Base-by-base conservation (phyloP, 2,329 filamentous ascomycete species). In the Fusarium robinianum region DNA sequence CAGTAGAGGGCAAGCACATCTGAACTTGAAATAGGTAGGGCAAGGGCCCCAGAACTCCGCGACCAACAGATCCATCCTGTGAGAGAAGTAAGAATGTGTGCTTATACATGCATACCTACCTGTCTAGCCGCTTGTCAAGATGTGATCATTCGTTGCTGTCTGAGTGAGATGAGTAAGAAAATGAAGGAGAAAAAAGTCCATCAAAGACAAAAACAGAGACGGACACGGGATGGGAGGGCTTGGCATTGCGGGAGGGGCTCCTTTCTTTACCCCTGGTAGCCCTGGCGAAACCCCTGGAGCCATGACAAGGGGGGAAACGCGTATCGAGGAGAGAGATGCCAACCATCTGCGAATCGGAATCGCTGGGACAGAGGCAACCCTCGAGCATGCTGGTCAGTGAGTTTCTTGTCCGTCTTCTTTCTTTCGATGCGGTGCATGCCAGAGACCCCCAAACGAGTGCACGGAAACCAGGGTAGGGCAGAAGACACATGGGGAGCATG, bases 61-160 rank as follows among this genome's bases (percentile, higher is more conserved):
- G 48, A 55, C 55, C 52, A n/a, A n/a, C n/a, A n/a, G 52, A 55
- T 55, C 51, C 53, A 9, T 22, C n/a, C 9, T 5, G n/a, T n/a
- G n/a, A n/a, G n/a, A n/a, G 22, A 37, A 36, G 40, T 31, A 30
- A 29, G 27, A 26, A 26, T 31, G 36, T 41, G 16, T 40, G 38
- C 26, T 21, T 43, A n/a, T n/a, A n/a, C n/a, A n/a, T n/a, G n/a
- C n/a, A n/a, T n/a, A n/a, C n/a, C n/a, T n/a, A n/a, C n/a, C n/a
- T n/a, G n/a, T n/a, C n/a, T n/a, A n/a, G n/a, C n/a, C n/a, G n/a
- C n/a, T n/a, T n/a, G n/a, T n/a, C n/a, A n/a, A n/a, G n/a, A n/a
- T n/a, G n/a, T n/a, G n/a, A n/a, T n/a, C n/a, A n/a, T n/a, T n/a
- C n/a, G n/a, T n/a, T n/a, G n/a, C n/a, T n/a, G n/a, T n/a, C n/a